Conservation (phyloP, 805 yeast genomes). For the Maudiozyma saulgeensis region DNA sequence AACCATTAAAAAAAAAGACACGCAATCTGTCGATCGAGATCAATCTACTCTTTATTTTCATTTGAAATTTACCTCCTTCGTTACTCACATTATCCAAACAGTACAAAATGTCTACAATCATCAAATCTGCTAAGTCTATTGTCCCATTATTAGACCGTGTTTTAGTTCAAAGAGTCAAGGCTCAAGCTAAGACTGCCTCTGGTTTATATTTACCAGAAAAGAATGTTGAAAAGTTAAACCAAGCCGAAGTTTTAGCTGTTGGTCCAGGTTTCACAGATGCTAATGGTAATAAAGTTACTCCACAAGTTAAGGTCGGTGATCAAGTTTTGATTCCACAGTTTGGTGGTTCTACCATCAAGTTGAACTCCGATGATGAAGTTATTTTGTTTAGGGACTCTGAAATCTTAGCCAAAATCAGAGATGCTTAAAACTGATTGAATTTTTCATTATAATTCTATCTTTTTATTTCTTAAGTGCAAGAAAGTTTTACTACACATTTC, state of each 20-base stretch:
- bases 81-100: neutral
- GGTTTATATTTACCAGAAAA: conserved; percentile 94
- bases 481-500: too few relatives aligned
- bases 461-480: too few relatives aligned
- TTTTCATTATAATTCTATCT: neutral
- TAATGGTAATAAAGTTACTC: conserved; percentile 62
- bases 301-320: conserved; percentile 83
- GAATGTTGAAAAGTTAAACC: conserved; percentile 87
- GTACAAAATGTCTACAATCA: conserved; percentile 39
- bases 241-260: conserved; percentile 85
- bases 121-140: conserved; percentile 78
- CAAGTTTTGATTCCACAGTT: conserved; percentile 87
- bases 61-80: too few relatives aligned
- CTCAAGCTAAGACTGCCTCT: conserved; percentile 81
- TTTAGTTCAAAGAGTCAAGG: conserved; percentile 88
- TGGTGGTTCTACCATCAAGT: conserved; percentile 85
- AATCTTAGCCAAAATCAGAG: conserved; percentile 85
- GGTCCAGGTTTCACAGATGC: conserved; percentile 86
- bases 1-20: too few relatives aligned
- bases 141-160: conserved; percentile 94
- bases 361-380: conserved; percentile 69
- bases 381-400: conserved; percentile 87
- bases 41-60: too few relatives aligned
- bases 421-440: conserved; percentile 13
- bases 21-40: too few relatives aligned